These are phyloP conservation scores for Trifolium fragiferum DNA, from an alignment of 306 rosid species.

Conservation along the genomic window DNA sequence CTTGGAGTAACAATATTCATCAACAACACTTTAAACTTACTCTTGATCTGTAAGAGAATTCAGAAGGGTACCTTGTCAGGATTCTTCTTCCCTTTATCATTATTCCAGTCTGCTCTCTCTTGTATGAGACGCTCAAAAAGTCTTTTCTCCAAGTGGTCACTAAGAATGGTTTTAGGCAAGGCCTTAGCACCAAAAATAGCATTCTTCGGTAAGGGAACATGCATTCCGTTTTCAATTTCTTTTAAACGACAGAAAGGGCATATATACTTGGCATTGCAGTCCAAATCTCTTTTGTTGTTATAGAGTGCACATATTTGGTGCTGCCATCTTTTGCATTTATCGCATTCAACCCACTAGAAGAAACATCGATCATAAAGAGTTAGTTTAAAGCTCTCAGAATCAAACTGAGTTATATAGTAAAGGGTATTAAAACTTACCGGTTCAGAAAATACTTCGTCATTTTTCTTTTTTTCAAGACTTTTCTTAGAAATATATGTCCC, in stretches of 20 bases:
- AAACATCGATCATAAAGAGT: slow-evolving; percentile 15
- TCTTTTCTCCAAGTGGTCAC: slow-evolving; percentile 66
- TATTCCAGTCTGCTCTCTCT: slow-evolving; percentile 52
- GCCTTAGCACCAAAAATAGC: slow-evolving; percentile 53
- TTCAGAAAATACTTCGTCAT: slow-evolving; percentile 50
- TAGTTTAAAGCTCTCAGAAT: slow-evolving; percentile 8
- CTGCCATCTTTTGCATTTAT: slow-evolving; percentile 66
- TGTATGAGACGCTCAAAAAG: slow-evolving; percentile 48
- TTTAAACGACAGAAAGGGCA: slow-evolving; percentile 59
- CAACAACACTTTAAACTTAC: too few species aligned
- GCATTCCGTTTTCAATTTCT: slow-evolving; percentile 49
- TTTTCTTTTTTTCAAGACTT: slow-evolving; percentile 45
- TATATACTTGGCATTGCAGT: slow-evolving; percentile 45
- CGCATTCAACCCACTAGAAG: slow-evolving; percentile 71
- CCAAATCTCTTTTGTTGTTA: slow-evolving; percentile 46
- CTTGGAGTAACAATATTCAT: too few species aligned
- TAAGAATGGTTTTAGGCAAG: slow-evolving; percentile 63
- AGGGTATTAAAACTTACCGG: slow-evolving; percentile 43
- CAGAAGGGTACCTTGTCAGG: slow-evolving; percentile 68
- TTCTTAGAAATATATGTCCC: slow-evolving; percentile 50
- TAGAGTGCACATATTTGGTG: slow-evolving; percentile 74
- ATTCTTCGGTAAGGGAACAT: slow-evolving; percentile 40
- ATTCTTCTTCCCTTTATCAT: slow-evolving; percentile 36
- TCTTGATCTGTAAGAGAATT: too few species aligned
- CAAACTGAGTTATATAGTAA: slow-evolving; percentile 21